Evolutionary conservation across 2,329 filamentous ascomycete species (phyloP).

Genomic region (Colletotrichum eleusines): DNA sequence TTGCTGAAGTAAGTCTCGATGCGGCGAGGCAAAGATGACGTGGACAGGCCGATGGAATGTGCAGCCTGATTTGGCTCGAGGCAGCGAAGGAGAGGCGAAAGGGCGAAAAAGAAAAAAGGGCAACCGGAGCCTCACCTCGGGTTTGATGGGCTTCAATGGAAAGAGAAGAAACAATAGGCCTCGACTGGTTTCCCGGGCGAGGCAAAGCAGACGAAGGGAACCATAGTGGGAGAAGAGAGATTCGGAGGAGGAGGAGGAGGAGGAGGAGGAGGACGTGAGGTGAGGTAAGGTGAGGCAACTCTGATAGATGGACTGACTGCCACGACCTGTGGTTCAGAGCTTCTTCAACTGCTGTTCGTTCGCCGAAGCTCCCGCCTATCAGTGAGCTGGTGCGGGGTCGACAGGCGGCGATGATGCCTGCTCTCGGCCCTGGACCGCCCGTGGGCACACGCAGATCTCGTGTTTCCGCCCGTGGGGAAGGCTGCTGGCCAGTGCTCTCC

Average conservation of each 20-base stretch:
- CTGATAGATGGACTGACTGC: not conserved
- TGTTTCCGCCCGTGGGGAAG: not conserved
- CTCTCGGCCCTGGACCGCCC: not conserved
- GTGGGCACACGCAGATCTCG: conserved; percentile 8
- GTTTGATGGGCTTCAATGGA: not conserved
- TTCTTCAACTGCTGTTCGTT: not conserved
- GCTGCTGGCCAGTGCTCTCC: conserved; percentile 2
- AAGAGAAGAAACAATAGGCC: not conserved
- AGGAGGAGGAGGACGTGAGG: not conserved
- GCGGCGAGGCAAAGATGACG: conserved; percentile 11
- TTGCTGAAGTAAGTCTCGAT: not conserved
- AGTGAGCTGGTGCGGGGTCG: conserved; percentile 24
- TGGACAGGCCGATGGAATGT: not conserved
- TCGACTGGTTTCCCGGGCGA: not conserved
- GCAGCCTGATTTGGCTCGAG: conserved; percentile 8
- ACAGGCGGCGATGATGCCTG: not conserved
- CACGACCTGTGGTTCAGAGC: not conserved
- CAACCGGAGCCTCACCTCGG: not conserved
- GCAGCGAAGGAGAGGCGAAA: not conserved
- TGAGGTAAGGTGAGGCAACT: not conserved
- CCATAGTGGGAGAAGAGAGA: not conserved
- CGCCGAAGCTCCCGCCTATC: conserved; percentile 32
- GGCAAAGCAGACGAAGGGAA: not conserved
- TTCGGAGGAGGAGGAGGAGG: not conserved
- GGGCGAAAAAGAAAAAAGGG: no score